These are phyloP conservation scores for Beauveria medogensis DNA, from an alignment of 2,329 filamentous ascomycete genomes.

Conservation along the genomic window DNA sequence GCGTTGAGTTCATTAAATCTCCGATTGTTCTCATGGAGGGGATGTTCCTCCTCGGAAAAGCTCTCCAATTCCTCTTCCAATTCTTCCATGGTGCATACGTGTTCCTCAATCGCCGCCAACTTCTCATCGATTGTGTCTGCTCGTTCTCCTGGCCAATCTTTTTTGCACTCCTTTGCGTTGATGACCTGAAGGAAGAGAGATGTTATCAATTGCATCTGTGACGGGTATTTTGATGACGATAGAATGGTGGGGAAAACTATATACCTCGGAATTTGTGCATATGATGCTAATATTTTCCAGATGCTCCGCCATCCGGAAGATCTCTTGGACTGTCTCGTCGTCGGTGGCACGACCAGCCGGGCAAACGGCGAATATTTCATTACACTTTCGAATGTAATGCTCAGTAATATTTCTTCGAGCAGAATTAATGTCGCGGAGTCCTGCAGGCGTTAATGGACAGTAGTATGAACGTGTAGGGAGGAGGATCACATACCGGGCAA, in stretches of 20 bases:
- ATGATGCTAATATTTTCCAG: conserved; percentile 35
- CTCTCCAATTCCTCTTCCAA: background rate
- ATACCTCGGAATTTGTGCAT: conserved; percentile 34
- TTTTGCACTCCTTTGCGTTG: conserved; percentile 23
- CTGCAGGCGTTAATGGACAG: conserved; percentile 17
- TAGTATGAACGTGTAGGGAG: background rate
- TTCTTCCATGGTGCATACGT: background rate
- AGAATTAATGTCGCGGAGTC: conserved; percentile 38
- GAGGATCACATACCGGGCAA: conserved; percentile 32
- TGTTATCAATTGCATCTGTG: background rate
- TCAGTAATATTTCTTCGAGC: conserved; percentile 36
- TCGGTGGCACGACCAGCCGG: conserved; percentile 33
- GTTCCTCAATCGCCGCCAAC: background rate
- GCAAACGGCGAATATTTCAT: conserved; percentile 40
- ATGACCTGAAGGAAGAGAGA: conserved; percentile 21
- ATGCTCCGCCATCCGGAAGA: conserved; percentile 31
- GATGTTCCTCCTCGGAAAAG: background rate
- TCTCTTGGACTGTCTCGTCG: conserved; percentile 30
- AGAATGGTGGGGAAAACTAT: background rate
- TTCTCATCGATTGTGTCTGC: conserved; percentile 13
- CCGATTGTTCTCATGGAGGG: background rate
- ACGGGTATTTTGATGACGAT: background rate
- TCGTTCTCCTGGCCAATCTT: conserved; percentile 22
- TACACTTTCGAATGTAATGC: conserved; percentile 33
- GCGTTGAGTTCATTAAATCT: background rate